Base-by-base conservation (phyloP, 805 yeast genomes). In the Hanseniaspora osmophila region DNA sequence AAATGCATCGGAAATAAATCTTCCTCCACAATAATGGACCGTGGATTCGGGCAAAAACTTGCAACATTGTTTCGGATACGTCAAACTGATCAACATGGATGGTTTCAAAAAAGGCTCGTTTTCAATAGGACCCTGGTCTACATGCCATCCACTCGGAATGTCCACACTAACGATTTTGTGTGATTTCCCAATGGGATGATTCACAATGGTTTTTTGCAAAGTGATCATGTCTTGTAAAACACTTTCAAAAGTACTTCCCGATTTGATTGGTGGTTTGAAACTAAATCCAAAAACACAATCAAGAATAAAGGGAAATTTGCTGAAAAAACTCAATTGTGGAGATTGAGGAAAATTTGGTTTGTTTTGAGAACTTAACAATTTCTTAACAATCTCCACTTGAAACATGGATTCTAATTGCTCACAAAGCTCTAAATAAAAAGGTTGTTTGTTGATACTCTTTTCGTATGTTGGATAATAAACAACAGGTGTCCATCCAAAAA, bases 121-220 rank as follows among this genome's bases (percentile, higher is more conserved):
- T 4, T 4, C n/a, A 0, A 66, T 62, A 0, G 92, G 94, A 0
- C 98, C 98, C 7, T 71, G 56, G 56, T 92, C 94, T 10, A 92
- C 97, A 57, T 88, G 90, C 98, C 98, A 92, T 0, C 96, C 95
- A 2, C 95, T 83, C 0, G 98, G 98, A 41, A 90, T 76, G 60
- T 92, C 98, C 2, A 92, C 84, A 0, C 94, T 75, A 0, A 84
- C 27, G 4, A 40, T 73, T 1, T 87, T 74, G 1, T 37, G 13
- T 18, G 27, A 15, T 17, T 22, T 22, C 7, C 30, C 30, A 17
- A 12, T 35, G 2, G 42, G 13, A 15, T 29, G 18, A 13, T 27
- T 33, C 2, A 13, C 16, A 10, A 40, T 22, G 16, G 18, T 9
- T 10, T 52, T 46, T 33, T 61, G 67, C 32, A 46, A 44, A 2